Conservation (phyloP, 1,284 basidiomycete species). For the Grifola frondosa region DNA sequence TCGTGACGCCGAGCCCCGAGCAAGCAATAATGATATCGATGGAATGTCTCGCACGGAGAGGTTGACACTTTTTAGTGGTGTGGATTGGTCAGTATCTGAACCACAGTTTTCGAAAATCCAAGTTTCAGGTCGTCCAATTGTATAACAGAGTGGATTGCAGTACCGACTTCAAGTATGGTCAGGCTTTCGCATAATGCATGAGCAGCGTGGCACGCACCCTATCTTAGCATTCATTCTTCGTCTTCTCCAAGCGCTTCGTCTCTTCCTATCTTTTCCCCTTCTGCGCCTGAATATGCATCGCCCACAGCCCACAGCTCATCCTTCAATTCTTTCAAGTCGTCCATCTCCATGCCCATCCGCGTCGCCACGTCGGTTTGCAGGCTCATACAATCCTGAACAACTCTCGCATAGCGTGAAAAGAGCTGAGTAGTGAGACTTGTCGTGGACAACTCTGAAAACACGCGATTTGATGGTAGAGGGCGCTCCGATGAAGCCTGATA, state of each 20-base stretch:
- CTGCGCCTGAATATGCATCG: constrained; percentile 29
- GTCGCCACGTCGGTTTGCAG: constrained; percentile 28
- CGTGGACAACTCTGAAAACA: constrained; percentile 28
- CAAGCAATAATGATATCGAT: no score
- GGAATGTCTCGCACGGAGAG: no score
- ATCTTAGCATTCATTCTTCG: constrained; percentile 16
- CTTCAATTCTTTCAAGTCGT: constrained; percentile 33
- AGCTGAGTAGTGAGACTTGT: constrained; percentile 22
- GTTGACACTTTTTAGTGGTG: no score
- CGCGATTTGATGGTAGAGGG: constrained; percentile 12
- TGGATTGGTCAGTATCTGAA: no score
- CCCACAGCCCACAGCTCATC: constrained; percentile 33
- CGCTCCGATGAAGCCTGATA: constrained; percentile 21
- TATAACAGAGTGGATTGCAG: no score
- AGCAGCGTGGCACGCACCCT: no score
- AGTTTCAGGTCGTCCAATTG: no score
- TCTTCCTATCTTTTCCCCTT: constrained; percentile 10
- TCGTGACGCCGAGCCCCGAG: no score
- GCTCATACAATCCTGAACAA: constrained; percentile 27
- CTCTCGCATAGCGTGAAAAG: constrained; percentile 28
- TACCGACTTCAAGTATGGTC: no score
- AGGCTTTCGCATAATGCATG: no score
- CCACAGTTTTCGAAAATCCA: no score
- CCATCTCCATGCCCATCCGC: constrained; percentile 31
- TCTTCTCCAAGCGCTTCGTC: constrained; percentile 24